Evolutionary conservation across 768 basidiomycete species (phyloP), one percentile per base, ranked within the genome.

Genomic region (Boletus edulis): DNA sequence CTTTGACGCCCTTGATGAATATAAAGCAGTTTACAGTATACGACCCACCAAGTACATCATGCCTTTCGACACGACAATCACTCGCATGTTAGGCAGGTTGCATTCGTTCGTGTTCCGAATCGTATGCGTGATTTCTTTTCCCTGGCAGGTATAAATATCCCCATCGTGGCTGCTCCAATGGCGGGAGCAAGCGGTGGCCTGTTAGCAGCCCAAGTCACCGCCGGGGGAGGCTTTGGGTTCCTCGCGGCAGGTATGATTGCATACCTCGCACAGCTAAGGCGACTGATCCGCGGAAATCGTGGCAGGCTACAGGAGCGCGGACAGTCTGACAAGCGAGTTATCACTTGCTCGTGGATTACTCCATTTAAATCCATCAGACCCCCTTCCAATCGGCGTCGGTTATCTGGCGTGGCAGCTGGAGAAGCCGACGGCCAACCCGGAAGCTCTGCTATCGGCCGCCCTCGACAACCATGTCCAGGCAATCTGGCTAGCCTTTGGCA

Each of bases 201-300:
- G 18, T 66, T 86, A 20, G 84, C 85, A 24, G 82, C 84, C 5
- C 75, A 81, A 51, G 85, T 88, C 32, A 77, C 81, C 18, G 75
- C 78, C 3, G 89, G 74, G 9, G 91, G 91, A 20, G 91, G 86
- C 15, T 85, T 91, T 52, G 91, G 88, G 2, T 91, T 92, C 67
- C 60, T 91, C 0, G 76, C 81, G n/a, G 77, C 81, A 69, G 85
- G 88, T 84, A 60, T 11, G 62, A 46, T 17, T 15, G 12, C 24
- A 34, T 37, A 29, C 24, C 49, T 39, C 38, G 22, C 17, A 18
- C 12, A 17, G 24, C 14, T 13, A 32, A 39, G 41, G 47, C 32
- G 31, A 59, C 52, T 51, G 46, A 53, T 42, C 51, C 35, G 18
- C 27, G 46, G 49, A 35, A 35, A 56, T 46, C 40, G 11, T 51